These are phyloP conservation scores for Fusarium oligoseptatum DNA, from an alignment of 2,329 filamentous ascomycete genomes.

Conservation along the genomic window DNA sequence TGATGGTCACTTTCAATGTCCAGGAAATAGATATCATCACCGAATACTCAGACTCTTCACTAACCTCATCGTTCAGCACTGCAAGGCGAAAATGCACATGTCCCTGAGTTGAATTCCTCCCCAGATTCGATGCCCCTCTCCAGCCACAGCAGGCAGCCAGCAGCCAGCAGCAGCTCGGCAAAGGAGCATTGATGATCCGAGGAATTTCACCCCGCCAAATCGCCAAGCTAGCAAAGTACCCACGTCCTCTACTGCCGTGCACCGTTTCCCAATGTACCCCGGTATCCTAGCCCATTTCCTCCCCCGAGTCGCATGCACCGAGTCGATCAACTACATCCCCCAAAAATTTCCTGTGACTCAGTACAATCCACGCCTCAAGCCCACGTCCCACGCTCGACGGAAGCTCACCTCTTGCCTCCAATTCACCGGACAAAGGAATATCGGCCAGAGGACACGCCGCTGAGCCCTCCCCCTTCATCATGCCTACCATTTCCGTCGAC, in stretches of 20 bases:
- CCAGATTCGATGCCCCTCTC: background rate
- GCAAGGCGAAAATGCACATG: background rate
- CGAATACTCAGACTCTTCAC: background rate
- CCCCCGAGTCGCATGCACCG: conserved; percentile 10
- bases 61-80: background rate
- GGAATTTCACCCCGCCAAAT: conserved; percentile 43
- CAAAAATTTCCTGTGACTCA: conserved; percentile 60
- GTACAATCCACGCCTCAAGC: conserved; percentile 35
- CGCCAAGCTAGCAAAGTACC: conserved; percentile 38
- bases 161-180: conserved; percentile 5
- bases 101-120: background rate
- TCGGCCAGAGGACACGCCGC: conserved; percentile 41
- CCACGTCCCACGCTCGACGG: conserved; percentile 38
- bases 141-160: background rate
- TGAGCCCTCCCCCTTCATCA: conserved; percentile 57
- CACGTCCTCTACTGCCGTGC: background rate
- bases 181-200: conserved; percentile 51
- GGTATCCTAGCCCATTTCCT: conserved; percentile 21
- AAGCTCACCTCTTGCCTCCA: conserved; percentile 34
- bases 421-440: conserved; percentile 35
- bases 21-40: background rate
- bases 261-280: conserved; percentile 21
- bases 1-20: background rate
- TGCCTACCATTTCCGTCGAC: conserved; percentile 98
- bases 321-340: conserved; percentile 39